Evolutionary conservation across 306 rosid genomes (phyloP).

Genomic region (Gastrolobium bilobum): DNA sequence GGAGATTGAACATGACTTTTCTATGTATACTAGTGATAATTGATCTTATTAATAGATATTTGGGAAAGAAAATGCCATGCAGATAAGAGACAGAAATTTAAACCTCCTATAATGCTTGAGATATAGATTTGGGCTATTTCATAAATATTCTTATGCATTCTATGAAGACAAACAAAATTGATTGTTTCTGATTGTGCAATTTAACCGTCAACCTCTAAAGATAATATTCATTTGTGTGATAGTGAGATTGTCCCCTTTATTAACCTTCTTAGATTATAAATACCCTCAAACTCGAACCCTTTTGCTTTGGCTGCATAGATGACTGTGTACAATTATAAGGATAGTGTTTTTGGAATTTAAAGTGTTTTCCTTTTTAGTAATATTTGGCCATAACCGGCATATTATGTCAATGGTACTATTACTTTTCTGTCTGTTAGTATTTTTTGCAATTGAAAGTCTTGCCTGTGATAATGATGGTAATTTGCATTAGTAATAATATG

Average conservation of each 20-base stretch:
- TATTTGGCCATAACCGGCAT: constrained; percentile 32
- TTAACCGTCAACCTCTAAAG: constrained; percentile 27
- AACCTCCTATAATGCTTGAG: neutral
- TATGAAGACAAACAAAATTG: neutral
- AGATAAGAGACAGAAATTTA: neutral
- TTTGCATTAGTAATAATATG: constrained; percentile 19
- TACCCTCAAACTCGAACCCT: constrained; percentile 3
- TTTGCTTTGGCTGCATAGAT: constrained; percentile 32
- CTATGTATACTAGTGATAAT: constrained; percentile 26
- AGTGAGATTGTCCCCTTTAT: neutral
- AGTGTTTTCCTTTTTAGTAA: constrained; percentile 26
- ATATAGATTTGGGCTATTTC: neutral
- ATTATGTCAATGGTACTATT: neutral
- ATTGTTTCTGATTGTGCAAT: constrained; percentile 14
- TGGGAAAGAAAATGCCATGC: neutral
- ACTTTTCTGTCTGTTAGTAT: constrained; percentile 19
- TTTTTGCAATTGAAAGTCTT: constrained; percentile 36
- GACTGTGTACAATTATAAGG: neutral
- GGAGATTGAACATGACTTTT: neutral
- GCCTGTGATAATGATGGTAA: neutral
- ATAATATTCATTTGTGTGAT: constrained; percentile 11
- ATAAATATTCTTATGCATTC: constrained; percentile 9
- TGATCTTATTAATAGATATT: neutral
- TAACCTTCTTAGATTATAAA: constrained; percentile 21
- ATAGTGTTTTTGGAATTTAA: constrained; percentile 33